phyloP scores from a whole-genome alignment of 108 stramenopile genomes.

The Cyclostephanos tholiformis region DNA sequence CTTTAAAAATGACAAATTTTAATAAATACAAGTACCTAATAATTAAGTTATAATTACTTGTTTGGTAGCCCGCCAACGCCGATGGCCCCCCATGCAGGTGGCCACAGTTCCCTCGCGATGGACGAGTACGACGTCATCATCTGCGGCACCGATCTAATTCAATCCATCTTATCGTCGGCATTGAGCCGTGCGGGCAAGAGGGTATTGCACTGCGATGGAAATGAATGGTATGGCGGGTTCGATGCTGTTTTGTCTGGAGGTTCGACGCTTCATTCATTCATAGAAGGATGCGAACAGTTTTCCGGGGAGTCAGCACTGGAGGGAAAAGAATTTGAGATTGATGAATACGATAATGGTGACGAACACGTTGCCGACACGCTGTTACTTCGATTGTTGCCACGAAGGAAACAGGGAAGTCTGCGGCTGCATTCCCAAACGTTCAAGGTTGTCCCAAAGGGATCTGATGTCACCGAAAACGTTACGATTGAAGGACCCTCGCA shows the following conservation, averaged over 20 bases:
- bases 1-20: too few relatives aligned
- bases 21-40: too few relatives aligned
- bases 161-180: conserved; percentile 79
- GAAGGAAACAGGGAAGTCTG: conserved; percentile 35
- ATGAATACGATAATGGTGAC: not conserved
- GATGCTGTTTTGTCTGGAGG: conserved; percentile 67
- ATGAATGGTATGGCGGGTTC: conserved; percentile 79
- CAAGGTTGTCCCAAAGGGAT: conserved; percentile 7
- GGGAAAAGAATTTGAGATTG: not conserved
- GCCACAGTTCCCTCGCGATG: not conserved
- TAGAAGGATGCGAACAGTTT: conserved; percentile 29
- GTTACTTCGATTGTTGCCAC: conserved; percentile 17
- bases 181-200: conserved; percentile 72
- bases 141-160: conserved; percentile 78
- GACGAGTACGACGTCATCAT: conserved; percentile 72
- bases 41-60: too few relatives aligned
- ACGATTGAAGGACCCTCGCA: not conserved
- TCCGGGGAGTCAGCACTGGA: not conserved
- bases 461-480: not conserved
- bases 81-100: too few relatives aligned
- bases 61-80: too few relatives aligned
- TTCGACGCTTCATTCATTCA: conserved; percentile 32
- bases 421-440: conserved; percentile 42
- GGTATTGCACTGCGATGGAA: conserved; percentile 79
- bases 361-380: not conserved